Evolutionary conservation across 805 yeast species (phyloP), one percentile per base, ranked within the genome.

Genomic region (Dipodascopsis uninucleata): DNA sequence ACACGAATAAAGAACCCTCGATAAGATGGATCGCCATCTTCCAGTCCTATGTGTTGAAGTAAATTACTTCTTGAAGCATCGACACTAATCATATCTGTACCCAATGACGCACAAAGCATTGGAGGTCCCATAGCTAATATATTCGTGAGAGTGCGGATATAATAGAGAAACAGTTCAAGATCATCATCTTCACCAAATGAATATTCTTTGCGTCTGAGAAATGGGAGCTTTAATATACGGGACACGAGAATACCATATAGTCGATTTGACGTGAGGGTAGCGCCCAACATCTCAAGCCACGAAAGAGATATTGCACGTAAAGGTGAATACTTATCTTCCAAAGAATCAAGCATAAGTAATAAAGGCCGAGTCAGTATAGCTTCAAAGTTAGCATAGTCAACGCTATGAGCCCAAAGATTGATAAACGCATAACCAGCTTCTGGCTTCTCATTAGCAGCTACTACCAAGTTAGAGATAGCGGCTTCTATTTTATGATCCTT

Each of bases 391-490:
- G 61, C 51, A 3, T 65, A 57, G 28, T 79, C 85, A 34, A 71
- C 74, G 0, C 90, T 74, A 56, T 85, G 90, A 2, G 72, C 71
- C 97, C 97, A 90, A 4, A 89, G 60, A 6, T 77, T 72, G 39
- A 78, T 72, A 52, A 86, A 75, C 0, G 84, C 82, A 14, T 68
- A 61, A 1, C 82, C 62, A 47, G 79, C 69, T 14, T 70, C 64
- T 4, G 64, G 59, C 17, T 71, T 64, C 28, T 64, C 49, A 5
- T 45, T 39, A 3, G 55, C 58, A 1, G 71, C 59, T 10, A 80
- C 58, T 24, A 85, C 71, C 36, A 78, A 70, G 1, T 75, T 68
- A 0, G 85, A 68, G 2, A 89, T 52, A 0, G 86, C 83, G 1
- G 95, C 90, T 56, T 88, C 95, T 21, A 88, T 72, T 36, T 74